Conservation (phyloP, 345 rosid species). For the Salix purpurea region DNA sequence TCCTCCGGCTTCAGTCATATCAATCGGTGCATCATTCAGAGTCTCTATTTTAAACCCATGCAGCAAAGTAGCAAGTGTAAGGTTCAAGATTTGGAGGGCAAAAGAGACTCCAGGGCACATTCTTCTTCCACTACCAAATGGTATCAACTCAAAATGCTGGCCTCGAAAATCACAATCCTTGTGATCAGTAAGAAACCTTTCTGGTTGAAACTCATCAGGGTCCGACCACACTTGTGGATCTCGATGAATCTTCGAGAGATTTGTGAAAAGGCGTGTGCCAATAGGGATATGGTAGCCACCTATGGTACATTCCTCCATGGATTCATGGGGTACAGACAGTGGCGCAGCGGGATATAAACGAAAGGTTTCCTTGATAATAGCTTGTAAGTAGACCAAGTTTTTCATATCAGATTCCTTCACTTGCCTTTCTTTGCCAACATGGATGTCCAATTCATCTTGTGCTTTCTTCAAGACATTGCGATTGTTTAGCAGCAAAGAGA, state of each 20-base stretch:
- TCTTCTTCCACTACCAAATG: slow-evolving; percentile 15
- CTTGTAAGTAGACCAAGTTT: slow-evolving; percentile 27
- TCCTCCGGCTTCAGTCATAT: slow-evolving; percentile 12
- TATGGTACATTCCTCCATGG: slow-evolving; percentile 8
- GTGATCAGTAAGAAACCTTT: slow-evolving; percentile 5
- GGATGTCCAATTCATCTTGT: slow-evolving; percentile 16
- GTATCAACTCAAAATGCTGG: neutral
- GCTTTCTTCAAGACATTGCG: slow-evolving; percentile 8
- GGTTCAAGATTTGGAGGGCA: neutral
- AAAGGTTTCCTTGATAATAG: slow-evolving; percentile 22
- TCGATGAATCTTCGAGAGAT: slow-evolving; percentile 8
- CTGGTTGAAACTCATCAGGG: slow-evolving; percentile 1
- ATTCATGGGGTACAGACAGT: neutral
- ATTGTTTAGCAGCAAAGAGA: slow-evolving; percentile 20
- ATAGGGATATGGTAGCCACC: slow-evolving; percentile 8
- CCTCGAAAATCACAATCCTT: slow-evolving; percentile 6
- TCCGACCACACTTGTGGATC: slow-evolving; percentile 8
- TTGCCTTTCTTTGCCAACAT: slow-evolving; percentile 21
- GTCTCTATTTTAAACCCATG: too few species aligned
- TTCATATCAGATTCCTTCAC: slow-evolving; percentile 18
- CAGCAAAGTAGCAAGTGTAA: neutral
- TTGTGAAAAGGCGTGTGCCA: slow-evolving; percentile 10
- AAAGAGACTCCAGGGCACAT: neutral
- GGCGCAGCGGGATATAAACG: slow-evolving; percentile 16
- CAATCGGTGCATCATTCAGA: neutral